Conservation (phyloP, 2,329 filamentous ascomycete genomes). For the Hymenoscyphus infarciens region DNA sequence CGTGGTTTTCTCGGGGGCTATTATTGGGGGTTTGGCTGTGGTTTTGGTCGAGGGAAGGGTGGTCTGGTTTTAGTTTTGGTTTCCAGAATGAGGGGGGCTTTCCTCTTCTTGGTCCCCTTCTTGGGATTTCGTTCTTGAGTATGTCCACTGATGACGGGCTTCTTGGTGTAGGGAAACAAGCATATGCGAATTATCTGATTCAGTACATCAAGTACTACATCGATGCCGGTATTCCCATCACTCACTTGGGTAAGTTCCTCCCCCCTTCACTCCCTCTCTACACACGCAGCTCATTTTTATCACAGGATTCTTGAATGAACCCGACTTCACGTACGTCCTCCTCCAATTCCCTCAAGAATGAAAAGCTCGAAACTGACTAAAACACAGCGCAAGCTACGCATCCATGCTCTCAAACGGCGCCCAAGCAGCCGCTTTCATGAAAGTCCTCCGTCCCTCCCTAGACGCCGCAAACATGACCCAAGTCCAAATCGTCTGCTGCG, state of each 20-base stretch:
- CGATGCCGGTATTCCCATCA: slow-evolving; percentile 39
- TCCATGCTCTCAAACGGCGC: slow-evolving; percentile 45
- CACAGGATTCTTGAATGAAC: slow-evolving; percentile 44
- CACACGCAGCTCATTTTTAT: neutral
- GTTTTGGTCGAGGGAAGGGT: no score
- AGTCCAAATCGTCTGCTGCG: slow-evolving; percentile 43
- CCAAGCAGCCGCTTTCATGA: slow-evolving; percentile 50
- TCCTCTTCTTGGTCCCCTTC: no score
- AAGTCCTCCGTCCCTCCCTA: slow-evolving; percentile 40
- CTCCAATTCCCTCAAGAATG: neutral
- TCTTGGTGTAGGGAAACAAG: slow-evolving; percentile 38
- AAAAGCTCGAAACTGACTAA: neutral
- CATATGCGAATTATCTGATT: slow-evolving; percentile 47
- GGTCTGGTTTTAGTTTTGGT: neutral
- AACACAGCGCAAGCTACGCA: slow-evolving; percentile 38
- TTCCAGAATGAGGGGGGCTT: neutral
- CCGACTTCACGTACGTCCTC: slow-evolving; percentile 35
- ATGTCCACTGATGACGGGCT: neutral
- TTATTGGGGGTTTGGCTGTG: no score
- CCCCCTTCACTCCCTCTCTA: neutral
- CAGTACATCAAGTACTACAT: slow-evolving; percentile 44
- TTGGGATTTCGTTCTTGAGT: neutral
- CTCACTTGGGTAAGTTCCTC: slow-evolving; percentile 32
- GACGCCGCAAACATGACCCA: slow-evolving; percentile 36
- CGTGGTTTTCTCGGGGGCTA: no score